Base-by-base conservation (phyloP, 208 protist genomes). In the Porcisia deanei region DNA sequence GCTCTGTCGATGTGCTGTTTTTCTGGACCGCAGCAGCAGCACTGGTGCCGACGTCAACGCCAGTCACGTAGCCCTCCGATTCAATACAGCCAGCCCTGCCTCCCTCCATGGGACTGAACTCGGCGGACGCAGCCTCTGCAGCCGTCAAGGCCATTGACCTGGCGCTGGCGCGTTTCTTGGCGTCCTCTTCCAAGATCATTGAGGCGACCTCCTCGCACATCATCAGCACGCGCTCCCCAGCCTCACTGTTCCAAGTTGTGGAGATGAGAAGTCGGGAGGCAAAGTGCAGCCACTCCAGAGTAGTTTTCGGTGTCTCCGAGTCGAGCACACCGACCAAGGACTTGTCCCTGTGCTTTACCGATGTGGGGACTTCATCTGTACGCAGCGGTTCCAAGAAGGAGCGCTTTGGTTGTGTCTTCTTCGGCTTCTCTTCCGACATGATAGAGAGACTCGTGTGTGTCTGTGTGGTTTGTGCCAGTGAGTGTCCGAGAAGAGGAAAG, bases 161-260 rank as follows among this genome's bases (percentile, higher is more conserved):
- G 43, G 58, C 47, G 20, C 12, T 43, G n/a, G 55, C 37, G 25
- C 71, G 39, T 41, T 12, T 69, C 58, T 81, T 76, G 30, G 71
- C 71, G 49, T 76, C 85, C 43, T 88, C 87, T n/a, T 91, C 89
- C 34, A 94, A 68, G 43, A 94, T 71, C 47, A 78, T 71, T 34
- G 59, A 67, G 0, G 87, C 87, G 0, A 84, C 86, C 43, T 91
- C 86, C 66, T 91, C 87, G 58, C 88, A 85, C 73, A 92, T 75
- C 34, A 73, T 64, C 22, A 92, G 45, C 20, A 85, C 59, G 30
- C 86, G 87, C 52, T 83, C 65, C 64, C 59, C 55, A 1, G 66
- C 78, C 52, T 70, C 52, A 22, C 66, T 71, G 66, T 61, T 77
- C 64, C 68, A 61, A 39, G 49, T 47, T 20, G 64, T 61, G 37